Evolutionary conservation across 257 asterid species (phyloP).

Genomic region (Solanum virginianum): DNA sequence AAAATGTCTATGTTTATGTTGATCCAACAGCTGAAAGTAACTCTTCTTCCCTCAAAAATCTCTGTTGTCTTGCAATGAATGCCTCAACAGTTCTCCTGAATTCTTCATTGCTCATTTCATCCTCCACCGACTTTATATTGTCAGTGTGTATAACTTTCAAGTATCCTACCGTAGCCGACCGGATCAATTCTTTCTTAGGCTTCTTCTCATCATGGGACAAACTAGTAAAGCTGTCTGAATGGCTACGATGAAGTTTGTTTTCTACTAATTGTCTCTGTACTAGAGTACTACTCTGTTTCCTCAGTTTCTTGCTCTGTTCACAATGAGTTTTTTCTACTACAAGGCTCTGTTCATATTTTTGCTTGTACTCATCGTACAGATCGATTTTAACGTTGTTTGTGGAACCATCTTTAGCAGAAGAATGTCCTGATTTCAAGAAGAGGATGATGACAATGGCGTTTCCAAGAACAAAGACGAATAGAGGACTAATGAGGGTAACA

Average conservation of each 20-base stretch:
- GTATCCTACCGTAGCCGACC: conserved; percentile 38
- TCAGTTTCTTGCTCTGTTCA: neutral
- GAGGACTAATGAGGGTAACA: conserved; percentile 28
- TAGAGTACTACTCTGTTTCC: neutral
- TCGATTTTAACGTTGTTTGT: conserved; percentile 3
- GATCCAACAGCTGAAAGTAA: conserved; percentile 11
- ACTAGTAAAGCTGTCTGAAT: conserved; percentile 26
- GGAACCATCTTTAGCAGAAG: neutral
- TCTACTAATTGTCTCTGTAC: neutral
- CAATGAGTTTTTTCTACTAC: neutral
- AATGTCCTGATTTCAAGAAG: conserved; percentile 25
- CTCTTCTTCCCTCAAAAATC: conserved; percentile 47
- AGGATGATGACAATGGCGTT: conserved; percentile 52
- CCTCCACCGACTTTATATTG: conserved; percentile 12
- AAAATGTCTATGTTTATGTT: neutral
- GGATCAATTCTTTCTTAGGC: conserved; percentile 23
- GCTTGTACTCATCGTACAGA: conserved; percentile 40
- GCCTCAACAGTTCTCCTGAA: conserved; percentile 70
- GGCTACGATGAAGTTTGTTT: conserved; percentile 19
- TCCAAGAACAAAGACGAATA: conserved; percentile 51
- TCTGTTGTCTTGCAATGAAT: conserved; percentile 71
- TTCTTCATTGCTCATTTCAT: conserved; percentile 65
- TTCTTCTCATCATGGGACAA: neutral
- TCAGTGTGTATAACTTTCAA: neutral
- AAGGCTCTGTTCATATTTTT: conserved; percentile 12